Conservation (phyloP, 2,329 filamentous ascomycete species). For the Leptographium lundbergii region DNA sequence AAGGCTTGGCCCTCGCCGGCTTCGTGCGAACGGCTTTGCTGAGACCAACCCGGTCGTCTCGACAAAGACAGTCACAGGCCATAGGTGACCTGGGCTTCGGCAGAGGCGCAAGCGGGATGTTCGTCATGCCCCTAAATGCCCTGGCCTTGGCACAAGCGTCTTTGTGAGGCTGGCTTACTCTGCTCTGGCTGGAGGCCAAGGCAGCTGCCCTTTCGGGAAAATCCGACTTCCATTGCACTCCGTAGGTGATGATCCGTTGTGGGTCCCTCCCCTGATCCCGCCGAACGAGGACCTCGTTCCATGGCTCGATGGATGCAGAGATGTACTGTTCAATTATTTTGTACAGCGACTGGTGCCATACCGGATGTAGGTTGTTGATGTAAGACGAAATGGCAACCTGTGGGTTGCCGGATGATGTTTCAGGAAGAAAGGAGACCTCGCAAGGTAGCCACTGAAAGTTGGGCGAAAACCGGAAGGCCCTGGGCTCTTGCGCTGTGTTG, state of each 20-base stretch:
- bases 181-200: no score
- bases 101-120: no score
- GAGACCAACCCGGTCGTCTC: no score
- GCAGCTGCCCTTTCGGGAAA: no score
- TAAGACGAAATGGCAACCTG: constrained; percentile 21
- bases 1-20: no score
- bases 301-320: constrained; percentile 23
- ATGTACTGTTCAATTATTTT: constrained; percentile 22
- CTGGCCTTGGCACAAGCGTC: no score
- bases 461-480: constrained; percentile 13
- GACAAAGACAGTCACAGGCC: no score
- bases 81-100: no score
- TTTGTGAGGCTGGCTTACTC: no score
- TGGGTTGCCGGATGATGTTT: constrained; percentile 1
- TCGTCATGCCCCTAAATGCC: no score
- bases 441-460: constrained; percentile 21
- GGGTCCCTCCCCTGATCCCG: background rate
- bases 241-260: background rate
- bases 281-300: constrained; percentile 20
- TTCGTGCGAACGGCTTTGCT: no score
- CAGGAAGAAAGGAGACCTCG: constrained; percentile 19
- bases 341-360: constrained; percentile 18
- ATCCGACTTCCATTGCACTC: no score
- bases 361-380: constrained; percentile 30
- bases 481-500: background rate